These are phyloP conservation scores for Spergularia bocconei DNA, from an alignment of 148 eudicot species.

Conservation along the genomic window DNA sequence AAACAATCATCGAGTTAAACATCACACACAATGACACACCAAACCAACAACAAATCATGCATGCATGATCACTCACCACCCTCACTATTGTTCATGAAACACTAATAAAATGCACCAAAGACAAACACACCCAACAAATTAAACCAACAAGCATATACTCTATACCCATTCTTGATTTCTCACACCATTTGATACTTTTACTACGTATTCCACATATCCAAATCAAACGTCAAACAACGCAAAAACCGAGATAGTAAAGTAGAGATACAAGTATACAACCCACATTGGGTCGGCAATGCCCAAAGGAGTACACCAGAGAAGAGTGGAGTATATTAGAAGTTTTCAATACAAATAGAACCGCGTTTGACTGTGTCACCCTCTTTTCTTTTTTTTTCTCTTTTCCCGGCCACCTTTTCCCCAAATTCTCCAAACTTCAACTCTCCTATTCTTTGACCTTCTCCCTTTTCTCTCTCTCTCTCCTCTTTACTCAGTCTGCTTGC, in stretches of 20 bases:
- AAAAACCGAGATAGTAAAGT: too few relatives aligned
- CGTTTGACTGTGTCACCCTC: conserved; percentile 25
- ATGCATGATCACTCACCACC: background rate
- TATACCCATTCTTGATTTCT: too few relatives aligned
- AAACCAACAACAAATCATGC: background rate
- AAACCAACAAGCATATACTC: background rate
- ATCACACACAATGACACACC: background rate
- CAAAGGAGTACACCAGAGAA: too few relatives aligned
- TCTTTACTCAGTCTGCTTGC: too few relatives aligned
- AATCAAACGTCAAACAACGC: too few relatives aligned
- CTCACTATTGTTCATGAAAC: background rate
- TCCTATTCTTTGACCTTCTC: background rate
- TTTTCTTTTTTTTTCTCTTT: background rate
- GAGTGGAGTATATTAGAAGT: too few relatives aligned
- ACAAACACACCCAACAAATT: background rate
- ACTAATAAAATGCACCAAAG: background rate
- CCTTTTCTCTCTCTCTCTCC: background rate
- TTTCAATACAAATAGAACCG: conserved; percentile 3
- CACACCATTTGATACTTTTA: too few relatives aligned
- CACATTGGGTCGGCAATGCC: too few relatives aligned
- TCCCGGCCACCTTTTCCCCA: background rate
- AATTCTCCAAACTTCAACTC: background rate
- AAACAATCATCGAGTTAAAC: background rate
- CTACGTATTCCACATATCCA: too few relatives aligned
- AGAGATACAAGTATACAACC: too few relatives aligned